A percentile compares a stretch with the other conserved stretches of the same genome.
These are phyloP conservation scores for Uromyces viciae-fabae DNA, from an alignment of 1,284 basidiomycete species.

Conservation along the genomic window DNA sequence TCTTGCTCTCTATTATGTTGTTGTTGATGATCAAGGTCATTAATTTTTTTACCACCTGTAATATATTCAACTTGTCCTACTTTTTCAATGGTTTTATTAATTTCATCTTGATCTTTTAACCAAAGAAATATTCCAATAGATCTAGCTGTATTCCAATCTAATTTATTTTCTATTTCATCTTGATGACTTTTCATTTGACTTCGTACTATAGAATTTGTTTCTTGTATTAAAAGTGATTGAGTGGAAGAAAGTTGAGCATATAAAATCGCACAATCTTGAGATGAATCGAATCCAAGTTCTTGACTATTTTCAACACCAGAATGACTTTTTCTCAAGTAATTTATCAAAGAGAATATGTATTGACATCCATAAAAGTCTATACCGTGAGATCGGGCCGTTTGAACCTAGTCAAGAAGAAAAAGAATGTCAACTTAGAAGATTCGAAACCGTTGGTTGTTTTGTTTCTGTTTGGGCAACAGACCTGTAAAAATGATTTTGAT, in stretches of 20 bases:
- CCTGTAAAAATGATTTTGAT: conserved; percentile 13
- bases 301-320: not conserved
- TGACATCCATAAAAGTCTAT: conserved; percentile 28
- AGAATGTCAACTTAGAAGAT: no score
- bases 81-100: conserved; percentile 77
- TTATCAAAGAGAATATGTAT: conserved; percentile 37
- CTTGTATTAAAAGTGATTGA: conserved; percentile 1
- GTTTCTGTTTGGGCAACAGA: not conserved
- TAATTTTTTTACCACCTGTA: conserved; percentile 64
- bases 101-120: conserved; percentile 69
- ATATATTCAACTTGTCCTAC: conserved; percentile 90
- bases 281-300: conserved; percentile 14
- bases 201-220: not conserved
- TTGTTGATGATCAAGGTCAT: conserved; percentile 43
- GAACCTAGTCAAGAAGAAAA: conserved; percentile 3
- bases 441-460: no score
- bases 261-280: conserved; percentile 15
- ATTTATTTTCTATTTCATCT: not conserved
- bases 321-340: not conserved
- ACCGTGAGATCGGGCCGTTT: conserved; percentile 15
- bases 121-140: conserved; percentile 82
- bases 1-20: conserved; percentile 60
- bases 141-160: conserved; percentile 73
- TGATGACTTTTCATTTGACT: not conserved
- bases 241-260: conserved; percentile 28